Evolutionary conservation across 2,329 filamentous ascomycete genomes (phyloP).

Genomic region (Chaetomium olivaceum): DNA sequence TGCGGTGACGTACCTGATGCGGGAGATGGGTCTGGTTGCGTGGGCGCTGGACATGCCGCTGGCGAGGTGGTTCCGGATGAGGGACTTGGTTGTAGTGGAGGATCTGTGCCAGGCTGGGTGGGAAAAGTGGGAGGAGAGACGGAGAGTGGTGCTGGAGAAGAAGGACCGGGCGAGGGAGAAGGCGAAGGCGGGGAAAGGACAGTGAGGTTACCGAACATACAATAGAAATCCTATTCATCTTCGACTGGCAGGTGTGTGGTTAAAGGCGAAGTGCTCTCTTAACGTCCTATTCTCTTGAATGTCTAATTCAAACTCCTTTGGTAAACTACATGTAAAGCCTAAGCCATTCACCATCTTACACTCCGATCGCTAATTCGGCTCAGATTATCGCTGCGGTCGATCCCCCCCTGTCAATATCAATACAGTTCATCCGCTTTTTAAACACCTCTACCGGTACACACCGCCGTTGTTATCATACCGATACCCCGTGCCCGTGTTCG

Average conservation of each 20-base stretch:
- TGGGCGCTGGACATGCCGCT: slow-evolving; percentile 70
- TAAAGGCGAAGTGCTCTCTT: slow-evolving; percentile 12
- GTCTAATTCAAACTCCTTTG: not conserved
- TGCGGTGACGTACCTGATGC: slow-evolving; percentile 62
- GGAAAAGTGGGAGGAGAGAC: slow-evolving; percentile 78
- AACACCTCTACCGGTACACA: not conserved
- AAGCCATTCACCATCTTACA: not conserved
- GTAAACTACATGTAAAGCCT: not conserved
- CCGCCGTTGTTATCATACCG: slow-evolving; percentile 18
- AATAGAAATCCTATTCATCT: not conserved
- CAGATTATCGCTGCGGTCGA: not conserved
- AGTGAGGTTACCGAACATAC: not conserved
- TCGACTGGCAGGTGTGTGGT: not conserved
- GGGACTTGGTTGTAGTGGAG: slow-evolving; percentile 84
- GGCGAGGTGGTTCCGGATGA: slow-evolving; percentile 66
- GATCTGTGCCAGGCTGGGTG: slow-evolving; percentile 89
- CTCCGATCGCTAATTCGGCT: not conserved
- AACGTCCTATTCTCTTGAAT: not conserved
- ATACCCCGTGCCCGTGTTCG: slow-evolving; percentile 4
- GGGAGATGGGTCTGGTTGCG: slow-evolving; percentile 67
- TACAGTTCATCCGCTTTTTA: not conserved
- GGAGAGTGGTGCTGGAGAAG: slow-evolving; percentile 28
- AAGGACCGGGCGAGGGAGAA: slow-evolving; percentile 13
- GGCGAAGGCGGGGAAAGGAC: slow-evolving; percentile 1
- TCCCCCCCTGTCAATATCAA: not conserved